Evolutionary conservation across 2,329 filamentous ascomycete genomes (phyloP).

Genomic region (Botrytis cinerea): DNA sequence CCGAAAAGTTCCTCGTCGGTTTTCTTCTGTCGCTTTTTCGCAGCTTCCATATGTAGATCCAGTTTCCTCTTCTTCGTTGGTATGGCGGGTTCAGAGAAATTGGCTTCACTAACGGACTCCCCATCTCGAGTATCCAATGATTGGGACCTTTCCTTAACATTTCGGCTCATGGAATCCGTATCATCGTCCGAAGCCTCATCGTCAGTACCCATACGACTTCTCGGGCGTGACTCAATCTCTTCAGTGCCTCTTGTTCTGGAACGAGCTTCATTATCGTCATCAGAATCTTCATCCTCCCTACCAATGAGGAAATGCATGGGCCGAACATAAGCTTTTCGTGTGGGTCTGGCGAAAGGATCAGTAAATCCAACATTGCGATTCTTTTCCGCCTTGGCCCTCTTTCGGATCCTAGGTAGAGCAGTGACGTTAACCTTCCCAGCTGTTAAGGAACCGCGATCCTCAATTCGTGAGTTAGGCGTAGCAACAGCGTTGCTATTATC

Average conservation of each 20-base stretch:
- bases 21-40: conserved; percentile 80
- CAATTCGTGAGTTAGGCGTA: conserved; percentile 62
- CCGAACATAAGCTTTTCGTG: conserved; percentile 65
- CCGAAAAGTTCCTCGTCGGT: conserved; percentile 77
- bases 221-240: conserved; percentile 78
- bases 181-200: conserved; percentile 48
- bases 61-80: conserved; percentile 73
- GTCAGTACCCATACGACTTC: conserved; percentile 70
- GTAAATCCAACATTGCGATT: conserved; percentile 64
- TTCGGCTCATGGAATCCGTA: conserved; percentile 30
- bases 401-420: conserved; percentile 72
- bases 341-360: conserved; percentile 66
- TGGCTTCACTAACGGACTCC: conserved; percentile 71
- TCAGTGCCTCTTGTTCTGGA: conserved; percentile 76
- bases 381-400: conserved; percentile 51
- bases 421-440: conserved; percentile 61
- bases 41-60: conserved; percentile 65
- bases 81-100: conserved; percentile 60
- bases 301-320: conserved; percentile 79
- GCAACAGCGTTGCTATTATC: conserved; percentile 61
- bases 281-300: conserved; percentile 70
- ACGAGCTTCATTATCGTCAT: conserved; percentile 70
- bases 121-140: conserved; percentile 56
- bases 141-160: conserved; percentile 29
- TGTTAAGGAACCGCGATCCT: conserved; percentile 52